phyloP scores from a whole-genome alignment of 208 protist genomes.

The Wallacemonas rigidus region DNA sequence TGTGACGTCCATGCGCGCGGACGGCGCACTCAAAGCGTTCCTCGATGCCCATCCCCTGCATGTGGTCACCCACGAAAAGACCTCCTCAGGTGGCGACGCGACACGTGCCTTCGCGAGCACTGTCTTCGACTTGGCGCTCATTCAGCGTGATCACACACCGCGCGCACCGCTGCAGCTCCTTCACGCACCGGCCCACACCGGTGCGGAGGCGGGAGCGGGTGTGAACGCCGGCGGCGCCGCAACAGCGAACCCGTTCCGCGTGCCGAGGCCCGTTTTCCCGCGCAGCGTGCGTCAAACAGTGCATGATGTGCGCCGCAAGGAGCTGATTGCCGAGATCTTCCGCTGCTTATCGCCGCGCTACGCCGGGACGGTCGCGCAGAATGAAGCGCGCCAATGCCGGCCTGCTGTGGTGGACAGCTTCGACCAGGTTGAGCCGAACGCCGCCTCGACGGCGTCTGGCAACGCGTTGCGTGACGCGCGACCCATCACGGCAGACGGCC shows the following conservation, averaged over 20 bases:
- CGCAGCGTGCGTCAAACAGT: slow-evolving; percentile 48
- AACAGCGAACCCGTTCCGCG: slow-evolving; percentile 29
- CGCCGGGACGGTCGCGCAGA: slow-evolving; percentile 11
- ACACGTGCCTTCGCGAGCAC: slow-evolving; percentile 18
- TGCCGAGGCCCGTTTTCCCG: slow-evolving; percentile 46
- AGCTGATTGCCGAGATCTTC: slow-evolving; percentile 75
- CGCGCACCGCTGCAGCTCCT: not conserved
- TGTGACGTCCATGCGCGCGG: slow-evolving; percentile 31
- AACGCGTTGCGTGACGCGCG: not conserved
- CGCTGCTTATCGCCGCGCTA: slow-evolving; percentile 65
- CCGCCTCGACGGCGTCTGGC: not conserved
- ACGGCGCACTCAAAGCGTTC: slow-evolving; percentile 39
- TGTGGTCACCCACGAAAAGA: not conserved
- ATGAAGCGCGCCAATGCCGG: not conserved
- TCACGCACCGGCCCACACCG: not conserved
- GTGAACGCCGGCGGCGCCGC: not conserved
- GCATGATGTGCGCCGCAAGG: slow-evolving; percentile 40
- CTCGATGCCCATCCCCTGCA: slow-evolving; percentile 24
- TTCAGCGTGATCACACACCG: slow-evolving; percentile 35
- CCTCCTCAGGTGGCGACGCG: not conserved
- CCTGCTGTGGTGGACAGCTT: not conserved
- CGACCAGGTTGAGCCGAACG: slow-evolving; percentile 3
- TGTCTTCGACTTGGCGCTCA: slow-evolving; percentile 44
- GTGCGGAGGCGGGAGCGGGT: not conserved
- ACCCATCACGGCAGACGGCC: slow-evolving; percentile 41